Evolutionary conservation across 1,139 yeast species (phyloP).

Genomic region (Yamadazyma triangularis): DNA sequence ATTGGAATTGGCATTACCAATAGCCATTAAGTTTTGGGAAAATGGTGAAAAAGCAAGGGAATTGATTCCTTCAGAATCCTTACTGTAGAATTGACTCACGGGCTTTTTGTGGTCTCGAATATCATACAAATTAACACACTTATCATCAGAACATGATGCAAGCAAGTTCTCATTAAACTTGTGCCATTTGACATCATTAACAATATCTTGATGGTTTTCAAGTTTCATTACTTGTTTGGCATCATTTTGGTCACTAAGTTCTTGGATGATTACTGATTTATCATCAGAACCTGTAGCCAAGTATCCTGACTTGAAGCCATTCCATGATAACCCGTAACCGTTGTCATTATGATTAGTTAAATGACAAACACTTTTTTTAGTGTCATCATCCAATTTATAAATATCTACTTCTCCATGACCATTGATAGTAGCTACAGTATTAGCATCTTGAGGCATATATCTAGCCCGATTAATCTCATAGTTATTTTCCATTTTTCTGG

Average conservation of each 20-base stretch:
- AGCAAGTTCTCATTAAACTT: slow-evolving; percentile 43
- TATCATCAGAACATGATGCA: slow-evolving; percentile 73
- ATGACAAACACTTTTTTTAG: slow-evolving; percentile 19
- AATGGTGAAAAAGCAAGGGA: slow-evolving; percentile 62
- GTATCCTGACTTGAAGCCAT: slow-evolving; percentile 39
- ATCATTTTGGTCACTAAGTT: slow-evolving; percentile 22
- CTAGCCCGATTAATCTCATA: slow-evolving; percentile 81
- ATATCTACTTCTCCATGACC: slow-evolving; percentile 70
- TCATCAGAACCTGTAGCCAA: slow-evolving; percentile 65
- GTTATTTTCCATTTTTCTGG: slow-evolving; percentile 48
- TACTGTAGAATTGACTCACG: slow-evolving; percentile 25
- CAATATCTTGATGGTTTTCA: slow-evolving; percentile 50
- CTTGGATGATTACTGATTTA: slow-evolving; percentile 55
- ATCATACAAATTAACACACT: slow-evolving; percentile 41
- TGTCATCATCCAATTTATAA: slow-evolving; percentile 44
- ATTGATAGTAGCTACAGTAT: slow-evolving; percentile 69
- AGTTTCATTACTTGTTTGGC: slow-evolving; percentile 16
- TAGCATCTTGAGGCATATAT: slow-evolving; percentile 69
- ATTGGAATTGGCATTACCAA: slow-evolving; percentile 68
- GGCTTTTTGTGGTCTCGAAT: slow-evolving; percentile 23
- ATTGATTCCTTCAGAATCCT: slow-evolving; percentile 47
- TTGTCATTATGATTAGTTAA: slow-evolving; percentile 57
- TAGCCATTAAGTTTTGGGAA: slow-evolving; percentile 54
- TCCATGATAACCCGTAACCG: slow-evolving; percentile 75
- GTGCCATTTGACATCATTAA: slow-evolving; percentile 76